Evolutionary conservation across 2,329 filamentous ascomycete species (phyloP).

Genomic region (Chrysosphaeria jannelii): DNA sequence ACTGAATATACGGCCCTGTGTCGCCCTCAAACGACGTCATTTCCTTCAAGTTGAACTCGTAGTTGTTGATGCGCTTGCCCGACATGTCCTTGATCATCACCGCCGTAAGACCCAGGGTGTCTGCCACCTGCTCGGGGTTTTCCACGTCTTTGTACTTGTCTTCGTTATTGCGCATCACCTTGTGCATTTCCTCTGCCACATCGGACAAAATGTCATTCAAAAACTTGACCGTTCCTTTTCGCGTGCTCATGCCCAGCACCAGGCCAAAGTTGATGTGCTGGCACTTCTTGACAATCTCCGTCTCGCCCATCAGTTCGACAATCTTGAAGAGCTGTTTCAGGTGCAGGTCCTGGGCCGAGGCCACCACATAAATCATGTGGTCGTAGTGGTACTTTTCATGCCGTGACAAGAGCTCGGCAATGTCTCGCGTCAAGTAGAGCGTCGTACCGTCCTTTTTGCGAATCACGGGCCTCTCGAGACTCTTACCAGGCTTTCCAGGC

Average conservation of each 20-base stretch:
- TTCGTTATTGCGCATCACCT: slow-evolving; percentile 77
- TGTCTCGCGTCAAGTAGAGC: slow-evolving; percentile 50
- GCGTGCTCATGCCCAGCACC: slow-evolving; percentile 39
- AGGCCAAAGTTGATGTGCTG: slow-evolving; percentile 52
- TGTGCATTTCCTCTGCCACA: slow-evolving; percentile 86
- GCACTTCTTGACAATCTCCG: slow-evolving; percentile 34
- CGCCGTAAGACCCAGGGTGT: slow-evolving; percentile 70
- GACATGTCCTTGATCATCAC: slow-evolving; percentile 98
- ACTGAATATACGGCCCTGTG: slow-evolving; percentile 63
- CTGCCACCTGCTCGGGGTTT: slow-evolving; percentile 52
- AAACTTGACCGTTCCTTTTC: slow-evolving; percentile 47
- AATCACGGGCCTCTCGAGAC: slow-evolving; percentile 38
- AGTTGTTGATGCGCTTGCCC: slow-evolving; percentile 49
- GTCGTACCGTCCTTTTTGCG: slow-evolving; percentile 47
- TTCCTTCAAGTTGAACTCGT: slow-evolving; percentile 46
- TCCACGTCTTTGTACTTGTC: slow-evolving; percentile 75
- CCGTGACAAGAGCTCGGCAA: slow-evolving; percentile 40
- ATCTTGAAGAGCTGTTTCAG: slow-evolving; percentile 51
- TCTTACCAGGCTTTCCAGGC: slow-evolving; percentile 33
- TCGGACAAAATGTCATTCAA: slow-evolving; percentile 42
- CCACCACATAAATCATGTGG: slow-evolving; percentile 56
- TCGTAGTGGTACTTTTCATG: slow-evolving; percentile 34
- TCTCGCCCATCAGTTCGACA: slow-evolving; percentile 36
- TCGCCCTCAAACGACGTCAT: slow-evolving; percentile 70
- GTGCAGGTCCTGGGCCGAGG: slow-evolving; percentile 41